A percentile compares a stretch with the other conserved stretches of the same genome.
These are phyloP conservation scores for Trichoderma asperelloides DNA, from an alignment of 495 filamentous ascomycete genomes.

Conservation along the genomic window DNA sequence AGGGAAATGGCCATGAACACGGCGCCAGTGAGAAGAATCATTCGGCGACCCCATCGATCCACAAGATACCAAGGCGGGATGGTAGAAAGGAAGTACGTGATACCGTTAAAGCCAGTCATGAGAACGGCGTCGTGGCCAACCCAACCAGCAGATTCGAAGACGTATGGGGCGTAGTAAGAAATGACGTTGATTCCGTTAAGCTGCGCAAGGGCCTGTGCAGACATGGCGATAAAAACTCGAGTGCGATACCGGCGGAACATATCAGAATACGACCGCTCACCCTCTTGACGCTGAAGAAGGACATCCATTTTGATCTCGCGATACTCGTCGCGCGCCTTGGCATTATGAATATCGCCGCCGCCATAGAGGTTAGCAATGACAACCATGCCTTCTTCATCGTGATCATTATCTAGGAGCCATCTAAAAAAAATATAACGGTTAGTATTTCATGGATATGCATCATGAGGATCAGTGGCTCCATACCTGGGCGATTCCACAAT, in stretches of 20 bases:
- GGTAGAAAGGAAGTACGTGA: constrained; percentile 84
- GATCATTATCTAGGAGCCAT: constrained; percentile 95
- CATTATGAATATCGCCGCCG: constrained; percentile 85
- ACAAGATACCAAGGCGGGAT: constrained; percentile 97
- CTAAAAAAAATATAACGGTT: constrained; percentile 33
- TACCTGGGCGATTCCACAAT: constrained; percentile 96
- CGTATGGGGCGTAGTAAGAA: constrained; percentile 93
- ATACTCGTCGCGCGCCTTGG: constrained; percentile 86
- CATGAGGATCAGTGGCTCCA: constrained; percentile 15
- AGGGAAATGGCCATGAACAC: constrained; percentile 84
- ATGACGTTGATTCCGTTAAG: constrained; percentile 99
- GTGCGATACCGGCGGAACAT: constrained; percentile 93
- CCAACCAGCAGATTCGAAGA: constrained; percentile 96
- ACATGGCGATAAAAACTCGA: constrained; percentile 98
- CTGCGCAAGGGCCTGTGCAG: constrained; percentile 89
- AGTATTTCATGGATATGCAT: constrained; percentile 13
- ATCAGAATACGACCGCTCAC: constrained; percentile 80
- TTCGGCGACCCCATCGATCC: constrained; percentile 81
- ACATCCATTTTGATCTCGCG: constrained; percentile 99
- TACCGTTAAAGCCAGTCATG: constrained; percentile 95
- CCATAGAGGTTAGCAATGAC: constrained; percentile 98
- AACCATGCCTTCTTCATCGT: constrained; percentile 95
- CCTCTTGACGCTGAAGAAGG: constrained; percentile 83
- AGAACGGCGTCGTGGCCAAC: constrained; percentile 78
- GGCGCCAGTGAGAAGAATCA: constrained; percentile 85